Evolutionary conservation across 768 basidiomycete genomes (phyloP).

Genomic region (Amanita fuliginea): DNA sequence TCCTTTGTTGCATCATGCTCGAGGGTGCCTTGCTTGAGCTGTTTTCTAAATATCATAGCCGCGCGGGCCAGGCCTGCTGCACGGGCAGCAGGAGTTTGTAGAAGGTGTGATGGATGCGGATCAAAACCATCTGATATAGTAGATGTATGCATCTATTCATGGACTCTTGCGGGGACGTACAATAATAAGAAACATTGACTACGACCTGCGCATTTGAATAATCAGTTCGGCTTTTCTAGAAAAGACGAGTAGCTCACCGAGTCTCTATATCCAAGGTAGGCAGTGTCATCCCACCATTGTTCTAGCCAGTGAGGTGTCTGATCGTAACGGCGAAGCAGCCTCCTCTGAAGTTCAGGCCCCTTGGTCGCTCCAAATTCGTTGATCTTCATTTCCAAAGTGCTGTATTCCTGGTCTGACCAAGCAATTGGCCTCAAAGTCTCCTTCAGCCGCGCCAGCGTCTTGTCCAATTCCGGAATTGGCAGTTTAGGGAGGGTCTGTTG

Average conservation of each 20-base stretch:
- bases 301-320: constrained; percentile 75
- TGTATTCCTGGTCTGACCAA: constrained; percentile 46
- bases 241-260: constrained; percentile 36
- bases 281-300: constrained; percentile 88
- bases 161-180: constrained; percentile 25
- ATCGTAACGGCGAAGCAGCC: constrained; percentile 44
- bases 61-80: constrained; percentile 65
- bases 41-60: constrained; percentile 64
- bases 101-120: constrained; percentile 48
- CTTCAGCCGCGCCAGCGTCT: constrained; percentile 61
- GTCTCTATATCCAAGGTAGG: constrained; percentile 79
- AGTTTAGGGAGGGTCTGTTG: constrained; percentile 58
- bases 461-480: constrained; percentile 60
- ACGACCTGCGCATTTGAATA: constrained; percentile 41
- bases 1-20: constrained; percentile 58
- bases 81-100: constrained; percentile 45
- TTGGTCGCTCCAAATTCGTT: constrained; percentile 44
- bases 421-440: constrained; percentile 67
- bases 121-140: constrained; percentile 60
- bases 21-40: constrained; percentile 55
- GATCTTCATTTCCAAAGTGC: constrained; percentile 46
- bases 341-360: constrained; percentile 49
- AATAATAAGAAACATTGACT: constrained; percentile 92
- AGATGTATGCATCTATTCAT: constrained; percentile 8
- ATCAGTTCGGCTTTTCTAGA: background rate